Conservation (phyloP, 2,329 filamentous ascomycete species). For the Neurospora sp. region DNA sequence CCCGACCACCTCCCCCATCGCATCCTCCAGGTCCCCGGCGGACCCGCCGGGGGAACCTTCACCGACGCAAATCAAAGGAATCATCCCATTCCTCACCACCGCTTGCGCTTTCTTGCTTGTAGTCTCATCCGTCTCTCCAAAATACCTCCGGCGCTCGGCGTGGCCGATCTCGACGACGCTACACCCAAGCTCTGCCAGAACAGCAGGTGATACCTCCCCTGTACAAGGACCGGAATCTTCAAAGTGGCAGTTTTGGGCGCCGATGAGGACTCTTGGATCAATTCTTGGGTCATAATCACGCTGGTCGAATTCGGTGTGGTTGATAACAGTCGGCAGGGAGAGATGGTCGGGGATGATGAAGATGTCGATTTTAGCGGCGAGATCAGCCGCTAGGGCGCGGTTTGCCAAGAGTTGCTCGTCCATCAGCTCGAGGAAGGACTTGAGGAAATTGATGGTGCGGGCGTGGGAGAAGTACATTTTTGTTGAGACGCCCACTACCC, state of each 20-base stretch:
- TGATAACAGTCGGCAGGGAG: slow-evolving; percentile 44
- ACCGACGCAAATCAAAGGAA: slow-evolving; percentile 73
- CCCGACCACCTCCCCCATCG: slow-evolving; percentile 39
- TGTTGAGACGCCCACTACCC: slow-evolving; percentile 62
- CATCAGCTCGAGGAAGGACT: slow-evolving; percentile 36
- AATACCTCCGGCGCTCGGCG: slow-evolving; percentile 64
- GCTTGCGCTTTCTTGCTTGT: slow-evolving; percentile 62
- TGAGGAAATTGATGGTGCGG: slow-evolving; percentile 48
- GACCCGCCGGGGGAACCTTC: slow-evolving; percentile 33
- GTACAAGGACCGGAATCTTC: slow-evolving; percentile 66
- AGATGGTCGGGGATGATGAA: slow-evolving; percentile 75
- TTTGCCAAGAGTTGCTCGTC: slow-evolving; percentile 1
- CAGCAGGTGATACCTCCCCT: slow-evolving; percentile 63
- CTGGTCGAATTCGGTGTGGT: background rate
- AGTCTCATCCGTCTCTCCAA: slow-evolving; percentile 62
- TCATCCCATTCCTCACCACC: slow-evolving; percentile 56
- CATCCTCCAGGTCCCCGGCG: slow-evolving; percentile 30
- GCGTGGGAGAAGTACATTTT: slow-evolving; percentile 73
- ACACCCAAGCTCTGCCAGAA: slow-evolving; percentile 58
- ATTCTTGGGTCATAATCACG: slow-evolving; percentile 13
- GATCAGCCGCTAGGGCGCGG: slow-evolving; percentile 29
- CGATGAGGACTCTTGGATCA: slow-evolving; percentile 46
- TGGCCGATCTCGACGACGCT: slow-evolving; percentile 71
- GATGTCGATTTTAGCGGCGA: slow-evolving; percentile 50
- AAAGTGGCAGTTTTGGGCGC: slow-evolving; percentile 68